Conservation (phyloP, 805 yeast species). For the Cyberlindnera meyerae region DNA sequence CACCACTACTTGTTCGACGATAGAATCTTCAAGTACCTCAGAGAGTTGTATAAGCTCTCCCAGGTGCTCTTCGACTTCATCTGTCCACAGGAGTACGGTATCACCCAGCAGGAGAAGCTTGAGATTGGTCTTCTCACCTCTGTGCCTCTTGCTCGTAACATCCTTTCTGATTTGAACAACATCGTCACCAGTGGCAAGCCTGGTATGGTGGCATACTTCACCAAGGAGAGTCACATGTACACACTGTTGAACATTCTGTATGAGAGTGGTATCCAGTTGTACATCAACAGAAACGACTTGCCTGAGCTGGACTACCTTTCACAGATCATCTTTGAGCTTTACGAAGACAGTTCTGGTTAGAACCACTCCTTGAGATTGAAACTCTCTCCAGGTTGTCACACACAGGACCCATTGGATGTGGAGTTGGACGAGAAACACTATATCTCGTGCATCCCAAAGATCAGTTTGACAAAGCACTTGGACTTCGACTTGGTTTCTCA, state of each 20-base stretch:
- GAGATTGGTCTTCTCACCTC: conserved; percentile 95
- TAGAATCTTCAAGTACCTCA: conserved; percentile 68
- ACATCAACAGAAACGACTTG: conserved; percentile 87
- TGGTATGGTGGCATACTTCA: conserved; percentile 83
- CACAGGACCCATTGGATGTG: conserved; percentile 95
- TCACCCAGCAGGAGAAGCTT: conserved; percentile 87
- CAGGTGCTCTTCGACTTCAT: conserved; percentile 94
- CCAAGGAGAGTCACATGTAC: conserved; percentile 95
- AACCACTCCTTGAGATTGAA: conserved; percentile 86
- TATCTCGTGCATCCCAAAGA: conserved; percentile 91
- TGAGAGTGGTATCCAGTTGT: conserved; percentile 92
- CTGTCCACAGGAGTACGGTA: conserved; percentile 98
- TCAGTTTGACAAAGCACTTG: conserved; percentile 84
- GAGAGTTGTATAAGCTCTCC: conserved; percentile 85
- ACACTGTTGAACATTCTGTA: conserved; percentile 86
- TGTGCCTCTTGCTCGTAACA: conserved; percentile 86
- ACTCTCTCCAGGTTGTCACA: conserved; percentile 97
- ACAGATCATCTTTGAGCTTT: conserved; percentile 89
- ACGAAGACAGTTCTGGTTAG: conserved; percentile 75
- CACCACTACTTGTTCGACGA: conserved; percentile 64
- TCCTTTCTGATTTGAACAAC: conserved; percentile 70
- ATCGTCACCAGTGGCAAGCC: conserved; percentile 79
- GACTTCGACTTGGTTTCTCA: conserved; percentile 87
- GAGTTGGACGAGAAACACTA: conserved; percentile 95
- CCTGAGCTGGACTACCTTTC: conserved; percentile 96